Evolutionary conservation across 2,329 filamentous ascomycete genomes (phyloP).

Genomic region (Calonectria naviculata): DNA sequence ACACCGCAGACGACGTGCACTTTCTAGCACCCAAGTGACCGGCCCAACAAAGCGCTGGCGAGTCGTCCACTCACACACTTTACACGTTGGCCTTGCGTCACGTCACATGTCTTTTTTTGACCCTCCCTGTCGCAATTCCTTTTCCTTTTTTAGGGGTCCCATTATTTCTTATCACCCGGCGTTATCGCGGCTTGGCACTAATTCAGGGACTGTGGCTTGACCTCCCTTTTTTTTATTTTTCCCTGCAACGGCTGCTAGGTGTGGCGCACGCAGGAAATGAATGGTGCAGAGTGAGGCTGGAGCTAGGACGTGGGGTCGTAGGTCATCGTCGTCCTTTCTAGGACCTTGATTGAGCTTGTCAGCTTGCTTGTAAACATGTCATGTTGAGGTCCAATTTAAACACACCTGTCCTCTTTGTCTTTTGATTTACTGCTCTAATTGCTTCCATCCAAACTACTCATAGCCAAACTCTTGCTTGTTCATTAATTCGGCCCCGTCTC

Average conservation of each 20-base stretch:
- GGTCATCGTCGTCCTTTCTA: background rate
- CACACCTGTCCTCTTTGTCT: background rate
- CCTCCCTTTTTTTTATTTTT: background rate
- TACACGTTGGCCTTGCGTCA: slow-evolving; percentile 8
- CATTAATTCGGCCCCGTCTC: background rate
- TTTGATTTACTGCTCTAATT: background rate
- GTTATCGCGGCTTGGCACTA: background rate
- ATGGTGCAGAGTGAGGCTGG: background rate
- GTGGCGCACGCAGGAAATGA: slow-evolving; percentile 5
- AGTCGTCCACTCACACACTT: background rate
- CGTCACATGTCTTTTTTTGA: slow-evolving; percentile 5
- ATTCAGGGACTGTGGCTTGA: background rate
- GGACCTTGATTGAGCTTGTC: slow-evolving; percentile 17
- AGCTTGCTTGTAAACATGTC: slow-evolving; percentile 9
- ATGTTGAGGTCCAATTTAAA: background rate
- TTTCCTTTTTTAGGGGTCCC: background rate
- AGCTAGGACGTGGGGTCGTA: slow-evolving; percentile 16
- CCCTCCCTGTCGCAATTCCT: background rate
- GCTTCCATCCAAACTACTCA: background rate
- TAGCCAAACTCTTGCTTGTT: background rate
- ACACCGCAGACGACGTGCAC: background rate
- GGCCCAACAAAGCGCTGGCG: background rate
- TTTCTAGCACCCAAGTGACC: slow-evolving; percentile 15
- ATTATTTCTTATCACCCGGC: background rate
- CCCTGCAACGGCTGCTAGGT: slow-evolving; percentile 16